Evolutionary conservation across 1,284 basidiomycete genomes (phyloP).

Genomic region (Gymnopus androsaceus): DNA sequence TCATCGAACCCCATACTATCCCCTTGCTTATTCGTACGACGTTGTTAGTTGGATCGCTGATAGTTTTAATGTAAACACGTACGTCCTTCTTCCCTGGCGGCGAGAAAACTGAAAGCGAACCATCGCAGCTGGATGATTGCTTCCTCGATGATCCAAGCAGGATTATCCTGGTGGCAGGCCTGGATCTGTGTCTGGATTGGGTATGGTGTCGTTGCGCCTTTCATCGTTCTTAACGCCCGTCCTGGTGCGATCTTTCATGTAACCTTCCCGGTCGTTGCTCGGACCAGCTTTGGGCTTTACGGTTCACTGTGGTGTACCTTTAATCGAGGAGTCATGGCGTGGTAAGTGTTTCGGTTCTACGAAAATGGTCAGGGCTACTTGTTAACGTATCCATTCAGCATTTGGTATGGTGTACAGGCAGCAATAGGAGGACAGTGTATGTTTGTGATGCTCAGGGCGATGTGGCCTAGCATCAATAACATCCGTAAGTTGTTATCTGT

Average conservation of each 20-base stretch:
- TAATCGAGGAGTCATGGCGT: constrained; percentile 78
- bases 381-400: constrained; percentile 24
- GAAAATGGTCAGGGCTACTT: not conserved
- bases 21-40: not conserved
- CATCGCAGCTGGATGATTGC: constrained; percentile 69
- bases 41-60: constrained; percentile 73
- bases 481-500: constrained; percentile 55
- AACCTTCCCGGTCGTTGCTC: constrained; percentile 79
- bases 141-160: constrained; percentile 74
- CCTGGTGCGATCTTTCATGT: constrained; percentile 80
- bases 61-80: constrained; percentile 81
- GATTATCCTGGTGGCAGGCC: constrained; percentile 83
- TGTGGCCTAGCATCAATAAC: constrained; percentile 72
- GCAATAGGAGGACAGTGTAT: constrained; percentile 82
- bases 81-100: constrained; percentile 32
- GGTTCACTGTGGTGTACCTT: constrained; percentile 84
- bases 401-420: constrained; percentile 82
- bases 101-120: not conserved
- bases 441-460: constrained; percentile 69
- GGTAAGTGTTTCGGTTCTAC: constrained; percentile 41
- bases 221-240: constrained; percentile 81
- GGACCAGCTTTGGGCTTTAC: constrained; percentile 81
- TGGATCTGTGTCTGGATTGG: constrained; percentile 81
- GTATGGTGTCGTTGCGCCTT: constrained; percentile 70
- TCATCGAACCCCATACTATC: not conserved